Base-by-base conservation (phyloP, 345 rosid species). In the Eucalyptus microcorys region DNA sequence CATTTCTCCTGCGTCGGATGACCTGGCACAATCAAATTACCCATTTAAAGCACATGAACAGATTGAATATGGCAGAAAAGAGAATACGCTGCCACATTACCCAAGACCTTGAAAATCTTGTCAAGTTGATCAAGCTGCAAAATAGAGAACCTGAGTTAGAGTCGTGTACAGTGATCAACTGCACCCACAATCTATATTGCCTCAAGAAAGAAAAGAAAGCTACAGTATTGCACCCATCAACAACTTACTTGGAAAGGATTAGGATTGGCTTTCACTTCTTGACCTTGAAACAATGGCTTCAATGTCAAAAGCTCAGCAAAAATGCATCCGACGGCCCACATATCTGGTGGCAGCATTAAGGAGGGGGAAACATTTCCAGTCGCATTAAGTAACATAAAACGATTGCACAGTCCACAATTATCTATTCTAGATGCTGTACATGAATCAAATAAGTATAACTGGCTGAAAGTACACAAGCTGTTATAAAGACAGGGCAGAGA, bases 281-380 rank as follows among this genome's bases (percentile, higher is more conserved):
- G 95, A 83, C 99, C 99, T 93, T 98, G 99, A 90, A 98, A 98
- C 87, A 98, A 94, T 8, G 99, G 99, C 94, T 97, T 98, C 91
- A 98, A 94, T 86, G 99, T 97, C 92, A 98, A 93, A 90, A 97
- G 95, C 71, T 97, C 99, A 11, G 99, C 99, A 88, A 98, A 98
- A 87, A 98, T 97, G 94, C 99, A 98, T 53, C 99, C 99, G 59
- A 98, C 95, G 10, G 99, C 99, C 99, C 99, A 98, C 97, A 94
- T 97, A 89, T 98, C 91, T 86, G 85, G 48, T 57, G 86, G 81
- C n/a, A 86, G n/a, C 68, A 86, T 79, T 88, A 90, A 90, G 91
- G 90, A 88, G 24, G 13, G 47, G 47, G 27, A 76, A 76, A 40
- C 84, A 40, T 76, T 40, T 76, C 30, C 47, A 76, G 47, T 76